Evolutionary conservation across 139 green algal genomes (phyloP).

Genomic region (Chlamydomonas schloesseri): DNA sequence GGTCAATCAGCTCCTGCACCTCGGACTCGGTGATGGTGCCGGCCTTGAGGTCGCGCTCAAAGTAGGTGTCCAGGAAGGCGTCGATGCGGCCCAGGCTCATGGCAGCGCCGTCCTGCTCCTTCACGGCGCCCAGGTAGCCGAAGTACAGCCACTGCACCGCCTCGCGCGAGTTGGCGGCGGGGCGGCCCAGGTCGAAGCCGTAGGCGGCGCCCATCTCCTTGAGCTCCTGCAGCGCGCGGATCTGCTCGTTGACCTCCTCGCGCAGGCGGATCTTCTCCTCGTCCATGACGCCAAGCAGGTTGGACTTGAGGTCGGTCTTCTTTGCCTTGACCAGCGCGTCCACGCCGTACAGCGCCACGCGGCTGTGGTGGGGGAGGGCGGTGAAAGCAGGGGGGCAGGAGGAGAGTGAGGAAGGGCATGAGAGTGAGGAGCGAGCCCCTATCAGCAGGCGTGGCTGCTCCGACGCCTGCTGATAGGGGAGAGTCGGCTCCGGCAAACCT

Average conservation of each 20-base stretch:
- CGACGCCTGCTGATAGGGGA: too few relatives aligned
- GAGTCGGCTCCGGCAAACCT: too few relatives aligned
- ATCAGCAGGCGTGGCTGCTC: too few relatives aligned
- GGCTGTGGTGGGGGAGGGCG: slow-evolving; percentile 10
- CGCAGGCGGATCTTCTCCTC: slow-evolving; percentile 75
- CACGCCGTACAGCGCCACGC: slow-evolving; percentile 82
- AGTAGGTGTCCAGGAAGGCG: slow-evolving; percentile 85
- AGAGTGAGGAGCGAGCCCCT: too few relatives aligned
- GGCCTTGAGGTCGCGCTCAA: slow-evolving; percentile 68
- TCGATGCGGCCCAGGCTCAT: slow-evolving; percentile 86
- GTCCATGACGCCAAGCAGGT: slow-evolving; percentile 70
- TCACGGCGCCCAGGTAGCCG: slow-evolving; percentile 81
- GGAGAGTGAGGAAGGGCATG: neutral
- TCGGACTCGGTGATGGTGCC: slow-evolving; percentile 66
- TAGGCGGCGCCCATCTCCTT: slow-evolving; percentile 80
- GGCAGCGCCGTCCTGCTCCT: slow-evolving; percentile 85
- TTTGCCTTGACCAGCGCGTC: slow-evolving; percentile 76
- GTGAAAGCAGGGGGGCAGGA: neutral
- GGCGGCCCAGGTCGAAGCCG: slow-evolving; percentile 65
- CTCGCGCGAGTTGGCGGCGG: slow-evolving; percentile 71
- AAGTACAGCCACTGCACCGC: slow-evolving; percentile 86
- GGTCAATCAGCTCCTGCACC: slow-evolving; percentile 70
- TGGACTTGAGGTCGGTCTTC: slow-evolving; percentile 68
- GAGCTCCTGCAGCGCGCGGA: slow-evolving; percentile 76
- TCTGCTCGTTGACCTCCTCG: slow-evolving; percentile 81